Base-by-base conservation (phyloP, 495 filamentous ascomycete species). In the Penicillium paradoxum region DNA sequence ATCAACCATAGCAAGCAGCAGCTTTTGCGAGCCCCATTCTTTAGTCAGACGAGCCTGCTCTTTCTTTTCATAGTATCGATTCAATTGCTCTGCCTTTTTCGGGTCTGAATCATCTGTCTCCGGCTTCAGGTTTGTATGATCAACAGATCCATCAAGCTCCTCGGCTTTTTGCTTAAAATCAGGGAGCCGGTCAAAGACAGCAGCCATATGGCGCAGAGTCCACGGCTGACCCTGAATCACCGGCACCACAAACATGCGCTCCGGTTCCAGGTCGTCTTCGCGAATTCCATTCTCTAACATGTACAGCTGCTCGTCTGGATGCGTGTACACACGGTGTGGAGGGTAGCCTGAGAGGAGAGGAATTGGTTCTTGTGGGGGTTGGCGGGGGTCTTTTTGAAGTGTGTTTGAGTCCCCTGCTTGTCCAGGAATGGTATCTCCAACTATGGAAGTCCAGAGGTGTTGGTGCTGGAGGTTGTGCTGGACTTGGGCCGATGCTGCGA, bases 231-330 rank as follows among this genome's bases (percentile, higher is more conserved):
- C 77, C 39, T 96, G 72, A 36, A 87, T 83, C 19, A 83, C 83
- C 2, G 95, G 90, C n/a, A 97, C 69, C 5, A 97, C 87, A 83
- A 91, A 97, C 64, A 96, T 86, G 44, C 81, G 69, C 59, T 88
- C 82, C 0, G 83, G 73, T 2, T 74, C 70, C 19, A 78, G 65
- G 42, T 79, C 74, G 47, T 75, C 66, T 17, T 77, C 75, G 43
- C 65, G 66, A 11, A 75, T 61, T 19, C 73, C 74, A 13, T 56
- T 65, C 67, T 88, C 83, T 49, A 95, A 71, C 66, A 89, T 79
- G 56, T 83, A 85, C 37, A 91, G 79, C 70, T 95, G 90, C 69
- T 95, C 89, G 67, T 97, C 93, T 6, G 93, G 93, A 67, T 98
- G 91, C 47, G 88, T 79, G 72, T 98, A 97, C 19, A 95, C 78